Evolutionary conservation across 352 stramenopile genomes (phyloP), one percentile per base, ranked within the genome.

Genomic region (Pythium chondricola): DNA sequence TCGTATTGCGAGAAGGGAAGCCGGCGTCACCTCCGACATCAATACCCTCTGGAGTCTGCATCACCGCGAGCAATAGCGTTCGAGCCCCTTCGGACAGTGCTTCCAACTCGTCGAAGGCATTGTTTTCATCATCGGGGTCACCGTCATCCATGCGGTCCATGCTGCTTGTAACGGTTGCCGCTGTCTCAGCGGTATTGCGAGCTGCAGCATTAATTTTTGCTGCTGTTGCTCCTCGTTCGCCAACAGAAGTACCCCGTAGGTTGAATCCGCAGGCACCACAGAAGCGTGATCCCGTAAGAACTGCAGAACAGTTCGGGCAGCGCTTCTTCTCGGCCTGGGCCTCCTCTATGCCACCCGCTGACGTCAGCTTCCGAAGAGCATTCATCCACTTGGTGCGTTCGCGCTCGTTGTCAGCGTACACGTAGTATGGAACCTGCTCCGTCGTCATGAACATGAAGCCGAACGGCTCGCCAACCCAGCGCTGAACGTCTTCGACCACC

Each of bases 391-490:
- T 93, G 32, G 70, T 85, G 26, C 83, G 84, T 56, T 95, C 82
- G 2, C 80, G 77, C 44, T 93, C 82, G 33, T 90, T 95, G 57
- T 93, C 84, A 0, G 84, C 84, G 52, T 92, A 95, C 29, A 95
- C 84, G 49, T 93, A 95, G 61, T 93, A 95, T 27, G 84, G 84
- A n/a, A 93, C 77, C 48, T 91, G 80, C 35, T 95, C 84, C 29
- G 60, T 86, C 16, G 84, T 95, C 69, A 89, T 88, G 58, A 95
- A 95, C 82, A 92, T 93, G 54, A 95, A 95, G 3, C 82, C 82
- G 48, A 90, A 91, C 3, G 78, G 71, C 42, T 93, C 82, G 7
- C 84, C 82, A 54, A 93, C 84, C 82, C 82, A 95, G 25, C 71
- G 76, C 38, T 88, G 74, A 20, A 93, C 82, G 40, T 95, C 84